phyloP scores from a whole-genome alignment of 805 yeast genomes.

The Kregervanrija fluxuum region DNA sequence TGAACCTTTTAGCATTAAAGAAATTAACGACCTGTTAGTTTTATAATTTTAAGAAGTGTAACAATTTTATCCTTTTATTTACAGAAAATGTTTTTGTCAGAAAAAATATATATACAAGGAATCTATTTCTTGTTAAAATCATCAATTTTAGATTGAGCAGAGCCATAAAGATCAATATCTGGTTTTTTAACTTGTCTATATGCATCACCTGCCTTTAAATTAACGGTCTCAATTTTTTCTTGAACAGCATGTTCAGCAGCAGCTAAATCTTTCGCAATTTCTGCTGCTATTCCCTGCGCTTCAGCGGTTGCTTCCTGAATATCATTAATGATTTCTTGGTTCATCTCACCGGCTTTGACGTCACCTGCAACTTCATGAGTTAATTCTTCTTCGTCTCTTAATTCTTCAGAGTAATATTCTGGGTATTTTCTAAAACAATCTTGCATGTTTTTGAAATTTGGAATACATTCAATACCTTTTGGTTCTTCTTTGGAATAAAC shows the following conservation, averaged over 20 bases:
- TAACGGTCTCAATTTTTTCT: not conserved
- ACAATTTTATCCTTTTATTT: not conserved
- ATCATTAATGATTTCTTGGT: slow-evolving; percentile 15
- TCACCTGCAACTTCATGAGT: slow-evolving; percentile 8
- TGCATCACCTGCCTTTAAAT: too few relatives aligned
- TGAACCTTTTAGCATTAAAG: slow-evolving; percentile 36
- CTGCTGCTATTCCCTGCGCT: slow-evolving; percentile 14
- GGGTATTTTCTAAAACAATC: slow-evolving; percentile 89
- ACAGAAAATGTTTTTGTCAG: not conserved
- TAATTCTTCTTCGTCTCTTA: slow-evolving; percentile 65
- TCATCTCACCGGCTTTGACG: slow-evolving; percentile 12
- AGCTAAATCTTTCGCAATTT: not conserved
- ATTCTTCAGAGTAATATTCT: slow-evolving; percentile 87
- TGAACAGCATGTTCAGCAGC: not conserved
- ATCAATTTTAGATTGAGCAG: slow-evolving; percentile 14
- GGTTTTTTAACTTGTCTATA: slow-evolving; percentile 1
- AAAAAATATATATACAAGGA: not conserved
- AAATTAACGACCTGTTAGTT: slow-evolving; percentile 10
- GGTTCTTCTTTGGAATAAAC: slow-evolving; percentile 92
- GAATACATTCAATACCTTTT: slow-evolving; percentile 92
- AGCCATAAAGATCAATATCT: slow-evolving; percentile 11
- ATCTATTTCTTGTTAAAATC: slow-evolving; percentile 10
- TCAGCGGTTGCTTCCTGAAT: slow-evolving; percentile 15
- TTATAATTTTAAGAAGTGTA: not conserved
- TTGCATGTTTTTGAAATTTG: slow-evolving; percentile 88